Conservation (phyloP, 768 basidiomycete genomes). For the Harrya chromipes region DNA sequence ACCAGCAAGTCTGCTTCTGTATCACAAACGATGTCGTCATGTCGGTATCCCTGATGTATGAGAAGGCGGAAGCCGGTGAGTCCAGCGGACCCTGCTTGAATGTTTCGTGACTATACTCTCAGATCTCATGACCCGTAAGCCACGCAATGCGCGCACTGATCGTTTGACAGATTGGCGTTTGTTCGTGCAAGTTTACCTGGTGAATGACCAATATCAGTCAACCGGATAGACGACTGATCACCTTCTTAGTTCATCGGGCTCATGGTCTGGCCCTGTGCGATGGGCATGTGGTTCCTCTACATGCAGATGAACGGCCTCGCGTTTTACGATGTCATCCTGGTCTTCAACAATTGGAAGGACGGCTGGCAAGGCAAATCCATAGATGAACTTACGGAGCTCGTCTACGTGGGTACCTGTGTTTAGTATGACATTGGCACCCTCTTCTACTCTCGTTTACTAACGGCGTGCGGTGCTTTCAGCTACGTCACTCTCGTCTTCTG, state of each 20-base stretch:
- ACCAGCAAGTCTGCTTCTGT: conserved; percentile 54
- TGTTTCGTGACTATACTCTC: not conserved
- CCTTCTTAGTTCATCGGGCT: conserved; percentile 38
- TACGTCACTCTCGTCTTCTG: conserved; percentile 36
- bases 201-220: conserved; percentile 19
- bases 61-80: conserved; percentile 48
- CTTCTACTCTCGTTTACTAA: not conserved
- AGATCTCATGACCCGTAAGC: conserved; percentile 47
- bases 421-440: conserved; percentile 37
- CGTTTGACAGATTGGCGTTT: conserved; percentile 47
- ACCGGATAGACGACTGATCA: conserved; percentile 1
- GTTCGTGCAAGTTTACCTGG: conserved; percentile 47
- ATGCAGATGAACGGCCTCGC: conserved; percentile 34
- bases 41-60: conserved; percentile 48
- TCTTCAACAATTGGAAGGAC: conserved; percentile 37
- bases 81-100: not conserved
- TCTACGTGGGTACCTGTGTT: conserved; percentile 39
- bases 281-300: conserved; percentile 41
- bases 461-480: conserved; percentile 14
- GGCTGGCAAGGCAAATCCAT: conserved; percentile 33
- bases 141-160: conserved; percentile 47
- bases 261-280: conserved; percentile 43
- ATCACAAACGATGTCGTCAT: conserved; percentile 51
- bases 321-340: conserved; percentile 36
- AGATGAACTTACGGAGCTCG: conserved; percentile 34